A percentile compares a stretch with the other conserved stretches of the same genome.
Evolutionary conservation across 164 flowering plant genomes (phyloP).

Genomic region (Protea cynaroides): DNA sequence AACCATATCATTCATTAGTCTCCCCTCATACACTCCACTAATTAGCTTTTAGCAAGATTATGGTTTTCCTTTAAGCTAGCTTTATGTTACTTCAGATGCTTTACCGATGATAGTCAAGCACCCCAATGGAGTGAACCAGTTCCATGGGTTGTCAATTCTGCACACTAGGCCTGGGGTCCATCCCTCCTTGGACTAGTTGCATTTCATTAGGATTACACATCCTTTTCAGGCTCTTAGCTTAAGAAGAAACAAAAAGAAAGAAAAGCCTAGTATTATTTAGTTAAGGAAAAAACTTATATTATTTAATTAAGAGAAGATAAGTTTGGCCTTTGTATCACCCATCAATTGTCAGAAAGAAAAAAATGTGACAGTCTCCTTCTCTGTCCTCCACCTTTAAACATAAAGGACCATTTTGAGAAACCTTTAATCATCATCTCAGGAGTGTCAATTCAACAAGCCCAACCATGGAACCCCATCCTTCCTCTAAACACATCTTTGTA

Average conservation of each 20-base stretch:
- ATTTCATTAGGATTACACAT: background rate
- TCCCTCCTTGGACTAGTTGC: background rate
- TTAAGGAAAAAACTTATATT: background rate
- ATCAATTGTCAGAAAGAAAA: slow-evolving; percentile 4
- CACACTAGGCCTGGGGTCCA: background rate
- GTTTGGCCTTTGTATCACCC: background rate
- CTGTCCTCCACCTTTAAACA: background rate
- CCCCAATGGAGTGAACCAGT: slow-evolving; percentile 14
- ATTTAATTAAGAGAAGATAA: background rate
- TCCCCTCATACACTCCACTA: slow-evolving; percentile 45
- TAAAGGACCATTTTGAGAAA: slow-evolving; percentile 9
- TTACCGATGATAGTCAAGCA: slow-evolving; percentile 33
- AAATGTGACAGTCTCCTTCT: background rate
- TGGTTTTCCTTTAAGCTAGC: slow-evolving; percentile 41
- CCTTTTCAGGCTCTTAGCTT: background rate
- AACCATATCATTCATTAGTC: slow-evolving; percentile 30
- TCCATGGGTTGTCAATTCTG: background rate
- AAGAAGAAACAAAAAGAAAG: no score
- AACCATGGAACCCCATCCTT: background rate
- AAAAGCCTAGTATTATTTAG: no score
- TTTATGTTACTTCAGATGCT: slow-evolving; percentile 43
- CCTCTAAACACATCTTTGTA: slow-evolving; percentile 1
- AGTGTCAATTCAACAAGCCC: background rate
- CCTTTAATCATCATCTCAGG: slow-evolving; percentile 8
- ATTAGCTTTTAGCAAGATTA: slow-evolving; percentile 57